phyloP scores from a whole-genome alignment of 1,284 basidiomycete genomes.

The Trichosporon sp. region DNA sequence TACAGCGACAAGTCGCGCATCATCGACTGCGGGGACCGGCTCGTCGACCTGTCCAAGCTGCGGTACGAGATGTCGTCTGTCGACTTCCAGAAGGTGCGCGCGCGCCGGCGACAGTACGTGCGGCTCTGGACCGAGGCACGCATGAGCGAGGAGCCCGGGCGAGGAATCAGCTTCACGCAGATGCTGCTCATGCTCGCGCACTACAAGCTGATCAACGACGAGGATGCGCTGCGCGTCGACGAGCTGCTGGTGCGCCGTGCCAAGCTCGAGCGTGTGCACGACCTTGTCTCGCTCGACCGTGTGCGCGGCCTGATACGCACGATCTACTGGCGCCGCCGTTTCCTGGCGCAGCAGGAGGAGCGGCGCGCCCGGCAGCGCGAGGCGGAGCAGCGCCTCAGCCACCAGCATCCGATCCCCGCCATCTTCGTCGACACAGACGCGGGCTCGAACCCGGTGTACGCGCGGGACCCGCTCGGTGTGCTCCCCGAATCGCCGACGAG shows the following conservation, averaged over 20 bases:
- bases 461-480: neutral
- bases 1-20: constrained; percentile 22
- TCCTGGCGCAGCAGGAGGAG: constrained; percentile 50
- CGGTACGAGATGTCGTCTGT: constrained; percentile 60
- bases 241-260: constrained; percentile 72
- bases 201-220: constrained; percentile 86
- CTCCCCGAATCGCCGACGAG: neutral
- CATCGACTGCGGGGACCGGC: constrained; percentile 48
- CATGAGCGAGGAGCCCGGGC: constrained; percentile 63
- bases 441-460: neutral
- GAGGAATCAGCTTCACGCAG: constrained; percentile 83
- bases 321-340: constrained; percentile 67
- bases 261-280: constrained; percentile 71
- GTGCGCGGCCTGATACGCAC: constrained; percentile 72
- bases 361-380: constrained; percentile 30
- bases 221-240: constrained; percentile 74
- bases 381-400: constrained; percentile 13
- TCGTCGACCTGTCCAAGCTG: constrained; percentile 64
- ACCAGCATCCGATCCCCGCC: constrained; percentile 42
- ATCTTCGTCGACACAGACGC: constrained; percentile 40
- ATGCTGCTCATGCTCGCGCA: constrained; percentile 88
- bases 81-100: constrained; percentile 61
- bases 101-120: constrained; percentile 65
- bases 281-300: constrained; percentile 76
- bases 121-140: constrained; percentile 80